phyloP scores from a whole-genome alignment of 1,139 yeast genomes.

The Blastobotrys apis region DNA sequence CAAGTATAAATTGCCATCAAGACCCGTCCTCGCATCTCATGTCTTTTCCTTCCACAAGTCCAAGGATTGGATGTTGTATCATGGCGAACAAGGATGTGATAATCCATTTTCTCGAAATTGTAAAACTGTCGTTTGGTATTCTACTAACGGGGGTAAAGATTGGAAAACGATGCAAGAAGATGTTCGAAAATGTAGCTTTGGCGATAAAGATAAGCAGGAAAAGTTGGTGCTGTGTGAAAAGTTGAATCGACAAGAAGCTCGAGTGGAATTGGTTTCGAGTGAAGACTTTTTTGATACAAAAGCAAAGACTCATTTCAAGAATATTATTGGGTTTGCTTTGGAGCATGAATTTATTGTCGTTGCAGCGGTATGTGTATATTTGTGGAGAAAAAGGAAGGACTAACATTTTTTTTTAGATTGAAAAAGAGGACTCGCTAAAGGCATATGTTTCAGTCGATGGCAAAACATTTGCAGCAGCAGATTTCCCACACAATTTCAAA shows the following conservation, averaged over 20 bases:
- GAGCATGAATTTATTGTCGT: constrained; percentile 66
- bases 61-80: constrained; percentile 60
- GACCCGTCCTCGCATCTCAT: constrained; percentile 29
- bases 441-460: constrained; percentile 85
- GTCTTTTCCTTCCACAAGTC: constrained; percentile 55
- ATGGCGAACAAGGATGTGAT: constrained; percentile 59
- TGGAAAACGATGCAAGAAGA: constrained; percentile 52
- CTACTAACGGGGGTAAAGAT: constrained; percentile 52
- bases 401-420: constrained; percentile 27
- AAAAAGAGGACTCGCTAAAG: constrained; percentile 43
- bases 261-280: constrained; percentile 45
- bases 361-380: constrained; percentile 47
- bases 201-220: constrained; percentile 43
- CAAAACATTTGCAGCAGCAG: constrained; percentile 67
- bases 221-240: constrained; percentile 62
- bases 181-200: constrained; percentile 63
- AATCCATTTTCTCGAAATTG: constrained; percentile 45
- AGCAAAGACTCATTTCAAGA: constrained; percentile 42
- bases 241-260: constrained; percentile 31
- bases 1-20: constrained; percentile 48
- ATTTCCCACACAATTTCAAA: constrained; percentile 66
- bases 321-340: constrained; percentile 61
- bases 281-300: constrained; percentile 46
- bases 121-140: constrained; percentile 47
- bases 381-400: not conserved